phyloP scores from a whole-genome alignment of 495 filamentous ascomycete species.

The Penicillium malachiteum region DNA sequence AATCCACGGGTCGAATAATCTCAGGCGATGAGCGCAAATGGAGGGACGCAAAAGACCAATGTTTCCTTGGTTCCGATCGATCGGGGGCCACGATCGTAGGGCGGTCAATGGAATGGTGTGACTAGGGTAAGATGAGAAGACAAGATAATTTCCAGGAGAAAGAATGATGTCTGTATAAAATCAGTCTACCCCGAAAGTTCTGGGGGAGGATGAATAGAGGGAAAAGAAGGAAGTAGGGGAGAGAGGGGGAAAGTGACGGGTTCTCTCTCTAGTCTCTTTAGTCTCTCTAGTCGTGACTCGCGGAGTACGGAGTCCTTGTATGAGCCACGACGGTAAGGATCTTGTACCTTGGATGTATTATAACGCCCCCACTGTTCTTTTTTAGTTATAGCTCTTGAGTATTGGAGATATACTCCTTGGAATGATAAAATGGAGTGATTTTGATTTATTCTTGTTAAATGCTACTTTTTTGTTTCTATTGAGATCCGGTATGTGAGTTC shows the following conservation, averaged over 20 bases:
- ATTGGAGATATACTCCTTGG: too few species aligned
- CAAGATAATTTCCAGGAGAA: neutral
- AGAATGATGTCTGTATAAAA: neutral
- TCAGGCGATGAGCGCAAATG: neutral
- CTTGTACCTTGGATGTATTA: neutral
- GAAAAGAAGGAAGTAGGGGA: conserved; percentile 5
- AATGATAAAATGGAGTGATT: too few species aligned
- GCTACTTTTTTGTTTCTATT: neutral
- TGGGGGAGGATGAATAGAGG: neutral
- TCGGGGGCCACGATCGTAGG: conserved; percentile 9
- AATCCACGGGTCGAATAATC: conserved; percentile 3
- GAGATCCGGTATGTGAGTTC: neutral
- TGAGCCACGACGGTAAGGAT: conserved; percentile 2
- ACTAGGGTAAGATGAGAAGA: neutral
- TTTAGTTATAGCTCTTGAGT: too few species aligned
- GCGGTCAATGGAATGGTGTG: conserved; percentile 14
- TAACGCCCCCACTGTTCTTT: neutral
- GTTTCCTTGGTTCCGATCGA: neutral
- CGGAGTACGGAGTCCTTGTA: conserved; percentile 8
- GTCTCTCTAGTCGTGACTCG: conserved; percentile 11
- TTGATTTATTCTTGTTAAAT: neutral
- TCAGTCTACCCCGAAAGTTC: neutral
- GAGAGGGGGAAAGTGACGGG: conserved; percentile 5
- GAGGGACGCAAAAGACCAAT: neutral
- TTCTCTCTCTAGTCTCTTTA: conserved; percentile 9